These are phyloP conservation scores for Pelargonium myrrhifolium DNA, from an alignment of 441 rosid genomes.

Conservation along the genomic window DNA sequence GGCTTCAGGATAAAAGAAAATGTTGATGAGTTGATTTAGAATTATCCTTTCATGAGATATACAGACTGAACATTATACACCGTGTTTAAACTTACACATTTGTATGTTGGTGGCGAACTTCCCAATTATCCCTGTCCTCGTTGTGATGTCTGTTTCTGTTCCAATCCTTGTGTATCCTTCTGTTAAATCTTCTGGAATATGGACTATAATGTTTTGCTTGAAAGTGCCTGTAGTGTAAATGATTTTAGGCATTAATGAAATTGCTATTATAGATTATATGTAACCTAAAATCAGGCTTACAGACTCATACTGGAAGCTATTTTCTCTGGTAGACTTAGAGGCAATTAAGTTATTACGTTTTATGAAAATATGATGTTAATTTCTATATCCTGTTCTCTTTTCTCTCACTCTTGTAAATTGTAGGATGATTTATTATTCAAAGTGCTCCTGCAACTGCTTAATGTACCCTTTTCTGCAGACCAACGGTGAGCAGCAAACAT, in stretches of 20 bases:
- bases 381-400: slow-evolving; percentile 14
- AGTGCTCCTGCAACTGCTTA: slow-evolving; percentile 60
- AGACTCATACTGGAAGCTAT: background rate
- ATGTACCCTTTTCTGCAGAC: slow-evolving; percentile 28
- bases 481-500: slow-evolving; percentile 38
- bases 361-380: background rate
- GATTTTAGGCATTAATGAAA: background rate
- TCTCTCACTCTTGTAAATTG: slow-evolving; percentile 20
- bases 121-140: too few species aligned
- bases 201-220: background rate
- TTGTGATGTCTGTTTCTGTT: too few species aligned
- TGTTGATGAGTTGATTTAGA: too few species aligned
- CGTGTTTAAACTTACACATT: too few species aligned
- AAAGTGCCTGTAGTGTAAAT: background rate
- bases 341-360: too few species aligned
- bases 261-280: background rate
- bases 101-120: too few species aligned
- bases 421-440: slow-evolving; percentile 81
- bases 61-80: too few species aligned
- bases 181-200: too few species aligned
- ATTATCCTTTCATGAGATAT: too few species aligned
- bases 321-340: background rate
- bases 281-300: background rate
- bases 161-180: too few species aligned
- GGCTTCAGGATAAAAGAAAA: too few species aligned